Percentiles rank a stretch among this genome's conserved stretches.
Evolutionary conservation across 805 yeast species (phyloP).

Genomic region (Monosporozyma yasuniensis): DNA sequence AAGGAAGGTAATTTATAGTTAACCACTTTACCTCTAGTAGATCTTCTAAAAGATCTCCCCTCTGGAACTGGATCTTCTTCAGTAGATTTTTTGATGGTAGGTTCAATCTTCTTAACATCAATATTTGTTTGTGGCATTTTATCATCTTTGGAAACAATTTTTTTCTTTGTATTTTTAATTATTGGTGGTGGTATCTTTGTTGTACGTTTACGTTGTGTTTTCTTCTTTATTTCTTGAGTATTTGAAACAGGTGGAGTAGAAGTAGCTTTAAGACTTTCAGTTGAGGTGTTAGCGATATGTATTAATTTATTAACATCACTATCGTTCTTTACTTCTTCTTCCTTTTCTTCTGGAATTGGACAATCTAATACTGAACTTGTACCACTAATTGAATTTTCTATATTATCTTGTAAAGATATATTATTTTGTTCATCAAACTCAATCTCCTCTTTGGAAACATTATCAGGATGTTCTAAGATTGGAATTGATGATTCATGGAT

Average conservation of each 20-base stretch:
- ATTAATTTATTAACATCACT: conserved; percentile 20
- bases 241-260: not conserved
- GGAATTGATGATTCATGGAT: not conserved
- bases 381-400: not conserved
- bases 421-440: not conserved
- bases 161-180: conserved; percentile 15
- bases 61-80: conserved; percentile 10
- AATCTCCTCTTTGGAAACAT: not conserved
- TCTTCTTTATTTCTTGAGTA: conserved; percentile 3
- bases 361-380: conserved; percentile 26
- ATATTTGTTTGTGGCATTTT: conserved; percentile 29
- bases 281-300: not conserved
- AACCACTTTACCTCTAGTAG: conserved; percentile 49
- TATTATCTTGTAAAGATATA: not conserved
- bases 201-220: conserved; percentile 18
- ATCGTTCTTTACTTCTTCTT: conserved; percentile 9
- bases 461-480: not conserved
- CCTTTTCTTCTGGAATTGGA: conserved; percentile 27
- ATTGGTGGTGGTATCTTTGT: conserved; percentile 26
- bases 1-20: conserved; percentile 63
- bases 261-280: not conserved
- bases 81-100: conserved; percentile 11
- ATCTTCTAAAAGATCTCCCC: conserved; percentile 26
- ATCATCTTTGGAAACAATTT: conserved; percentile 29
- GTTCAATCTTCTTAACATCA: conserved; percentile 6